Percentiles rank a stretch among this genome's conserved stretches.
These are phyloP conservation scores for Nepenthes mirabilis DNA, from an alignment of 148 eudicot species.

Conservation along the genomic window DNA sequence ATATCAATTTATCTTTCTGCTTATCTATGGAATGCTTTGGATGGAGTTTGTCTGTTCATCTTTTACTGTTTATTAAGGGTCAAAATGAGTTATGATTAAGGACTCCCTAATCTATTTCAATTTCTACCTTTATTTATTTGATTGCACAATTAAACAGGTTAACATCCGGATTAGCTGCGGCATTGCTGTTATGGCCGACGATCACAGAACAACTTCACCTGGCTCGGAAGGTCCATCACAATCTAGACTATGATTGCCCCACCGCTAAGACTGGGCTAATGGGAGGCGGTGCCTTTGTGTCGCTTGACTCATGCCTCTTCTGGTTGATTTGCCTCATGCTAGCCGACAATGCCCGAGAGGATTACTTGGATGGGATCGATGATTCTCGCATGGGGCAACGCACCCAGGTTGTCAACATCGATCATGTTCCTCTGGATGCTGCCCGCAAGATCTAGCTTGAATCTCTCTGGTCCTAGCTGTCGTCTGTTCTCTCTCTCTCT, in stretches of 20 bases:
- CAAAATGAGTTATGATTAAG: too few relatives aligned
- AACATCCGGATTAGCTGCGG: slow-evolving; percentile 49
- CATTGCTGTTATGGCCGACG: slow-evolving; percentile 85
- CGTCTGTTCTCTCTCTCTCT: too few relatives aligned
- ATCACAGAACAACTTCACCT: slow-evolving; percentile 66
- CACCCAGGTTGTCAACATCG: slow-evolving; percentile 14
- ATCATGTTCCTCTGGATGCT: slow-evolving; percentile 10
- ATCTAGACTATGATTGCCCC: slow-evolving; percentile 50
- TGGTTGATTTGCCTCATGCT: slow-evolving; percentile 91
- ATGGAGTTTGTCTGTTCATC: too few relatives aligned
- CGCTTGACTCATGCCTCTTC: slow-evolving; percentile 74
- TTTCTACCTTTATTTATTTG: too few relatives aligned
- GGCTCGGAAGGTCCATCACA: slow-evolving; percentile 34
- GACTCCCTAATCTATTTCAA: too few relatives aligned
- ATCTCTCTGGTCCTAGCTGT: too few relatives aligned
- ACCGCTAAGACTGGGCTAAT: slow-evolving; percentile 97
- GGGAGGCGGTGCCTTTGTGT: slow-evolving; percentile 87
- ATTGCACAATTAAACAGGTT: slow-evolving; percentile 22
- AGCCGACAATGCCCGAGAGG: slow-evolving; percentile 64
- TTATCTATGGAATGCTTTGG: too few relatives aligned
- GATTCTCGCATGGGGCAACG: slow-evolving; percentile 17
- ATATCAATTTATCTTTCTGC: too few relatives aligned
- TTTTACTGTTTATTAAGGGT: too few relatives aligned
- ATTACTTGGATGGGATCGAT: slow-evolving; percentile 58
- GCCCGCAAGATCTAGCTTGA: neutral